These are phyloP conservation scores for Fusarium setosum DNA, from an alignment of 2,329 filamentous ascomycete species.

Conservation along the genomic window DNA sequence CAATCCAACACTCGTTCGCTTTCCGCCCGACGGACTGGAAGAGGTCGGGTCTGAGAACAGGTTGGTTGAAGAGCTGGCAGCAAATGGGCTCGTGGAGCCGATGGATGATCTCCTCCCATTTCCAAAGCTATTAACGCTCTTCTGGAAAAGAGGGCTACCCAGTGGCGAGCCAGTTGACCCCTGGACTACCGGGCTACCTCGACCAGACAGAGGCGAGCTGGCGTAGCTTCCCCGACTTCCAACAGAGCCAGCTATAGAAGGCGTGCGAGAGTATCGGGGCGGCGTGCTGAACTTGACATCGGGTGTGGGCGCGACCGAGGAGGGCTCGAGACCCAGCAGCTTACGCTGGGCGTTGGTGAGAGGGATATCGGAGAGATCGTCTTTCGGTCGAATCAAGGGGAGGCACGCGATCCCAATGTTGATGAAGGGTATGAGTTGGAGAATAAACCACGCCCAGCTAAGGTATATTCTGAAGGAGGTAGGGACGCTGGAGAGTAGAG, in stretches of 20 bases:
- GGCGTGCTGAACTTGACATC: constrained; percentile 82
- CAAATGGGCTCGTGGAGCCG: constrained; percentile 66
- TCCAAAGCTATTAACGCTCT: constrained; percentile 65
- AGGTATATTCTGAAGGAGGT: constrained; percentile 50
- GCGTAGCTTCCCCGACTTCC: constrained; percentile 68
- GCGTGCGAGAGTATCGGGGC: constrained; percentile 84
- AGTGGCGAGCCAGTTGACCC: constrained; percentile 49
- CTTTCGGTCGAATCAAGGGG: constrained; percentile 77
- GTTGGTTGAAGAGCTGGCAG: constrained; percentile 59
- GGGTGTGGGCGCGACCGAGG: constrained; percentile 71
- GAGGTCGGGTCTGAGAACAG: constrained; percentile 71
- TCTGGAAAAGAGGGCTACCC: constrained; percentile 73
- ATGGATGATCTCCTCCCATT: constrained; percentile 71
- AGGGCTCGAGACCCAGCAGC: constrained; percentile 83
- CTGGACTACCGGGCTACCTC: constrained; percentile 60
- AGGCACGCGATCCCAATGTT: constrained; percentile 79
- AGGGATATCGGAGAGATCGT: constrained; percentile 88
- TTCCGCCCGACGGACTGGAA: constrained; percentile 74
- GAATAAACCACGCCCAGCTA: constrained; percentile 57
- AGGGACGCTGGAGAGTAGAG: constrained; percentile 44
- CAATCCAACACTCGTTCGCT: constrained; percentile 79
- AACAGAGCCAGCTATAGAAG: constrained; percentile 72
- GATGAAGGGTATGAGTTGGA: constrained; percentile 70
- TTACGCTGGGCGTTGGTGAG: constrained; percentile 81
- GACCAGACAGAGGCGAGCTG: constrained; percentile 68